phyloP scores from a whole-genome alignment of 2,329 filamentous ascomycete genomes.

The Chaetomium sp. region DNA sequence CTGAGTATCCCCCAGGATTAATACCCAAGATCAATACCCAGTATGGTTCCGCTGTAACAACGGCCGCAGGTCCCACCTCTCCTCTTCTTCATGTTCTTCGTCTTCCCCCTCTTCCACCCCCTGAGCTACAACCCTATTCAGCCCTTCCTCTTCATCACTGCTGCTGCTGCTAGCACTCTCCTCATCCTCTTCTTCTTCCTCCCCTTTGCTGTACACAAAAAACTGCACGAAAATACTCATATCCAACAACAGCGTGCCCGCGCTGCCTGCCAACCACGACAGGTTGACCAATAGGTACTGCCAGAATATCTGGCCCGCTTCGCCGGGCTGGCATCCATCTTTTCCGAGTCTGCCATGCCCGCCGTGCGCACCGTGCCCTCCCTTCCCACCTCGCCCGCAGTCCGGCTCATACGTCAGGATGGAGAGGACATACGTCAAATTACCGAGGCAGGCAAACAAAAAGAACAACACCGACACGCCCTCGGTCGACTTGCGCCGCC shows the following conservation, averaged over 20 bases:
- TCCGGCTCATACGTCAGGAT: conserved; percentile 84
- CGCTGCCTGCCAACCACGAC: conserved; percentile 83
- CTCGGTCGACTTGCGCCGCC: conserved; percentile 84
- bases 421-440: conserved; percentile 84
- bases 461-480: conserved; percentile 94
- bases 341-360: conserved; percentile 5
- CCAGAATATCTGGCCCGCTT: conserved; percentile 62
- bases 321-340: conserved; percentile 54
- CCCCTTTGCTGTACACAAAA: conserved; percentile 64
- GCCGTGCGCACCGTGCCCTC: too few relatives aligned
- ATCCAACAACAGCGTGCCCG: conserved; percentile 81
- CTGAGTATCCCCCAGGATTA: background rate
- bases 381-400: conserved; percentile 39
- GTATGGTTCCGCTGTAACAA: conserved; percentile 29
- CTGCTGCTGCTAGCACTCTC: conserved; percentile 14
- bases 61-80: conserved; percentile 37
- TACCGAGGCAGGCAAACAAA: conserved; percentile 91
- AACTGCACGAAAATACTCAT: conserved; percentile 85
- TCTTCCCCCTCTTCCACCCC: too few relatives aligned
- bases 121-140: conserved; percentile 12
- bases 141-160: conserved; percentile 3
- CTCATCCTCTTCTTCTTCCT: conserved; percentile 12
- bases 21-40: conserved; percentile 11
- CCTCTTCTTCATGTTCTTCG: conserved; percentile 4
- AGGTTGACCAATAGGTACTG: conserved; percentile 83